Conservation (phyloP, 2,329 filamentous ascomycete species). For the Chrysosporium keratinophilum region DNA sequence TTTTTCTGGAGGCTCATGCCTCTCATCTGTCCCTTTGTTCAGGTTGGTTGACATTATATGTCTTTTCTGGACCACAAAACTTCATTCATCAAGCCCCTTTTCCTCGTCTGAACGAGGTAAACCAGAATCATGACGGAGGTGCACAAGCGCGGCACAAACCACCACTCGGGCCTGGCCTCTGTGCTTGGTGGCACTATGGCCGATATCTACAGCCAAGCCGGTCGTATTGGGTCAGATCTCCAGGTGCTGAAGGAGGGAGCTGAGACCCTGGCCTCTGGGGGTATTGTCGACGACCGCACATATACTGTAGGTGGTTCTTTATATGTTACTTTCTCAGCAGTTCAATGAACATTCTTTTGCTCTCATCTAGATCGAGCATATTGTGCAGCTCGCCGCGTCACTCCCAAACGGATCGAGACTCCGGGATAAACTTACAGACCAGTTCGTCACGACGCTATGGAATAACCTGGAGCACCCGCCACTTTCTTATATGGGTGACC, state of each 20-base stretch:
- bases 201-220: conserved; percentile 7
- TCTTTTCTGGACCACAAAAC: too few relatives aligned
- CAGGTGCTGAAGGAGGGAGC: conserved; percentile 1
- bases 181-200: conserved; percentile 2
- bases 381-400: conserved; percentile 8
- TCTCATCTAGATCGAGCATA: conserved; percentile 7
- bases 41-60: too few relatives aligned
- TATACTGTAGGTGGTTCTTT: background rate
- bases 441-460: conserved; percentile 25
- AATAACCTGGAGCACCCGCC: conserved; percentile 27
- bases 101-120: too few relatives aligned
- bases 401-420: conserved; percentile 14
- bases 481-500: conserved; percentile 24
- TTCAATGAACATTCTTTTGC: background rate
- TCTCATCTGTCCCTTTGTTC: background rate
- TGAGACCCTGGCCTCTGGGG: background rate
- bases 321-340: background rate
- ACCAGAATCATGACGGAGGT: background rate
- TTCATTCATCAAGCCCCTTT: background rate
- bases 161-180: background rate
- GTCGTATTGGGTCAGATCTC: conserved; percentile 4
- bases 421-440: conserved; percentile 20
- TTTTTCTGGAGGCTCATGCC: background rate
- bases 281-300: conserved; percentile 8
- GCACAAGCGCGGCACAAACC: background rate